Percentiles rank a stretch among this genome's conserved stretches.
Conservation (phyloP, 805 yeast genomes). For the Spathaspora passalidarum region DNA sequence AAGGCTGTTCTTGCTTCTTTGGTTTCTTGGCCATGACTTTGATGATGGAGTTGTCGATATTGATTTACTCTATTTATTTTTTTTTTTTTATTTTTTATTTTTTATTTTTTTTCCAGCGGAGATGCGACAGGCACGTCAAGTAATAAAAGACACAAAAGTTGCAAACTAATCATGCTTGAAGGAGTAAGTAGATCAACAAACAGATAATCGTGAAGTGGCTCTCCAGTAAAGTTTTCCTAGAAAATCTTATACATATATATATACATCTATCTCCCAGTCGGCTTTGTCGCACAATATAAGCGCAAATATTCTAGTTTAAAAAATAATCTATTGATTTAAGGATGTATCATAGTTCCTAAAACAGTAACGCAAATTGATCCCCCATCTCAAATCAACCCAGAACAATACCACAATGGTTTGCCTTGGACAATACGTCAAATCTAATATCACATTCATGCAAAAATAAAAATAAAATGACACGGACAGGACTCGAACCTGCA, state of each 20-base stretch:
- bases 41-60: background rate
- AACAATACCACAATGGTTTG: background rate
- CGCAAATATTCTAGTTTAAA: too few relatives aligned
- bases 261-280: too few relatives aligned
- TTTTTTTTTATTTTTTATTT: background rate
- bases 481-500: slow-evolving; percentile 83
- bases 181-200: too few relatives aligned
- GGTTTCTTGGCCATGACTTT: slow-evolving; percentile 15
- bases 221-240: too few relatives aligned
- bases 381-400: background rate
- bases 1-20: slow-evolving; percentile 9
- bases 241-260: too few relatives aligned
- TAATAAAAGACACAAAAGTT: too few relatives aligned
- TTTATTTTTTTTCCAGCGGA: background rate
- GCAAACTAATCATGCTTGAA: background rate
- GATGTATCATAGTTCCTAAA: background rate
- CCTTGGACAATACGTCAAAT: background rate
- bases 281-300: too few relatives aligned
- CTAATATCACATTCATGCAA: background rate
- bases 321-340: background rate
- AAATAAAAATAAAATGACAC: slow-evolving; percentile 40
- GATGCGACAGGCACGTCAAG: too few relatives aligned
- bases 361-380: background rate
- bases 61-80: background rate
- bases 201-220: too few relatives aligned